phyloP scores from a whole-genome alignment of 2,329 filamentous ascomycete species.

The Claviceps arundinis region DNA sequence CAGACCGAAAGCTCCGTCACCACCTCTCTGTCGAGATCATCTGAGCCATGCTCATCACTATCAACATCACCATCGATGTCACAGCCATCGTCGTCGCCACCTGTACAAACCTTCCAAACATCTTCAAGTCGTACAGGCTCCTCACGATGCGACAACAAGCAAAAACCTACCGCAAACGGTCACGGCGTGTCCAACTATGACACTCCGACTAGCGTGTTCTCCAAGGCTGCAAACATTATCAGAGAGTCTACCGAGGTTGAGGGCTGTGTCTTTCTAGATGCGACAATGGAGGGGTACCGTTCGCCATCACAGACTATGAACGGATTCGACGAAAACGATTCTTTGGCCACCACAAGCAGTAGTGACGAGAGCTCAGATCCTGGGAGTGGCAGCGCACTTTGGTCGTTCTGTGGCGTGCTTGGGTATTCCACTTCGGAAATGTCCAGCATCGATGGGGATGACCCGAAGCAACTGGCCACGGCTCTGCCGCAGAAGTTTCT shows the following conservation, averaged over 20 bases:
- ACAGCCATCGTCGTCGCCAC: neutral
- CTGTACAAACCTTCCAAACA: neutral
- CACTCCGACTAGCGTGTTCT: conserved; percentile 17
- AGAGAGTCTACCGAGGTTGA: conserved; percentile 27
- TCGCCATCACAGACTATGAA: neutral
- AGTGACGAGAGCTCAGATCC: conserved; percentile 10
- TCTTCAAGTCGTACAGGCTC: neutral
- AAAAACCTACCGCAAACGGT: neutral
- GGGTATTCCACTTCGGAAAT: conserved; percentile 23
- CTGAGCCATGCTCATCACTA: neutral
- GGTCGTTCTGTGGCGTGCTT: conserved; percentile 18
- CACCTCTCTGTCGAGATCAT: no score
- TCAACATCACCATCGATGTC: neutral
- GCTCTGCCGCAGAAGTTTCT: conserved; percentile 26
- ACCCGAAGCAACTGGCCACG: neutral
- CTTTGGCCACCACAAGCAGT: conserved; percentile 7
- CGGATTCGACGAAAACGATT: conserved; percentile 3
- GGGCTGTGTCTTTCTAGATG: conserved; percentile 22
- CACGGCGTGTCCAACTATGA: neutral
- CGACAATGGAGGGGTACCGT: neutral
- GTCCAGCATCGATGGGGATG: conserved; percentile 17
- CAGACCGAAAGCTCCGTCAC: neutral
- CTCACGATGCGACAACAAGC: neutral
- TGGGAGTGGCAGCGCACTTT: neutral
- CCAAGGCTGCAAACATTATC: conserved; percentile 30